Percentiles rank a stretch among this genome's conserved stretches.
Evolutionary conservation across 208 protist genomes (phyloP).

Genomic region (Novymonas esmeraldas): DNA sequence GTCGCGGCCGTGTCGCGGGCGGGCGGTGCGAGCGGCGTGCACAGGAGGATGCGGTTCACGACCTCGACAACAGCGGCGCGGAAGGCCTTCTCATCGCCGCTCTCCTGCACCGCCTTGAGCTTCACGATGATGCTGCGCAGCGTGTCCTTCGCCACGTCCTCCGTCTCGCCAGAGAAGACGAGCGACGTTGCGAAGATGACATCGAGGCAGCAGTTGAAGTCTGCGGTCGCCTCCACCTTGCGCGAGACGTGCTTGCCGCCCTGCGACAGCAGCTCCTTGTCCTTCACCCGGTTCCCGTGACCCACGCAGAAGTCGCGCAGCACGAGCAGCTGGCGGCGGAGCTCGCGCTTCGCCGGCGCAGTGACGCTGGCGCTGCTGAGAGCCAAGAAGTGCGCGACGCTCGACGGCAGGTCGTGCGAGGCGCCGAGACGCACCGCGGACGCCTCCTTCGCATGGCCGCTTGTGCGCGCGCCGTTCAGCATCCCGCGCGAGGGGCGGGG

Average conservation of each 20-base stretch:
- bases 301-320: conserved; percentile 36
- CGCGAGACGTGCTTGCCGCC: conserved; percentile 20
- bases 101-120: conserved; percentile 34
- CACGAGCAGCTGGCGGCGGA: conserved; percentile 31
- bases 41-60: conserved; percentile 50
- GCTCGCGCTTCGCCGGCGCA: conserved; percentile 14
- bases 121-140: conserved; percentile 31
- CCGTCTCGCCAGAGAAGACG: conserved; percentile 27
- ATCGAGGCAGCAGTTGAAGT: conserved; percentile 36
- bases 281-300: conserved; percentile 21
- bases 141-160: conserved; percentile 28
- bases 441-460: neutral
- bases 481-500: conserved; percentile 9
- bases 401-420: conserved; percentile 25
- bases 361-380: conserved; percentile 18
- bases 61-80: conserved; percentile 37
- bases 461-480: conserved; percentile 5
- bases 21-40: conserved; percentile 39
- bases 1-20: conserved; percentile 4
- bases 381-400: conserved; percentile 26
- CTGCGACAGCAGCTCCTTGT: conserved; percentile 28
- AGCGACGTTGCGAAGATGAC: conserved; percentile 37
- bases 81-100: conserved; percentile 36
- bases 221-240: conserved; percentile 18
- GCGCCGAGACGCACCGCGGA: conserved; percentile 8